Percentiles rank a stretch among this genome's conserved stretches.
These are phyloP conservation scores for Phanerochaete sordida DNA, from an alignment of 768 basidiomycete species.

Conservation along the genomic window DNA sequence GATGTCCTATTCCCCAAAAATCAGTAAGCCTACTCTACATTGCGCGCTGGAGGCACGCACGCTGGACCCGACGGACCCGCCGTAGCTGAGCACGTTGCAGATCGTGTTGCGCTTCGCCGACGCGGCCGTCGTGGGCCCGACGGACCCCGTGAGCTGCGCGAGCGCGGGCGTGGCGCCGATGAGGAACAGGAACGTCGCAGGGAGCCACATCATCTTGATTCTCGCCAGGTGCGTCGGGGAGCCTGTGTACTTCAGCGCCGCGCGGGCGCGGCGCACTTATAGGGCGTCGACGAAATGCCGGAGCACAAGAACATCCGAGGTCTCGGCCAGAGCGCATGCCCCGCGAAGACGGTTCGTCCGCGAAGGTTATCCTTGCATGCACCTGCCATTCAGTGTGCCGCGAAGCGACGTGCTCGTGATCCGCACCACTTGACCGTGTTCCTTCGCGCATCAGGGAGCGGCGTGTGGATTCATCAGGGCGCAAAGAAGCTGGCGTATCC, in stretches of 20 bases:
- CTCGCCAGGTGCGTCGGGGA: not conserved
- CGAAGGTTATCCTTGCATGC: not conserved
- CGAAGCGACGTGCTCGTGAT: not conserved
- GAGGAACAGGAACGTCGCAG: not conserved
- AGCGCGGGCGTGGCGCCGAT: conserved; percentile 2
- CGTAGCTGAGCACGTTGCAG: conserved; percentile 28
- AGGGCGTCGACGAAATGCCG: not conserved
- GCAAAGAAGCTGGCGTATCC: not conserved
- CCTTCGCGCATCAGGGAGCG: not conserved
- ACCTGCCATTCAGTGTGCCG: not conserved
- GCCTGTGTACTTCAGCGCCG: not conserved
- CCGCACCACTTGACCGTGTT: not conserved
- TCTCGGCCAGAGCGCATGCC: not conserved
- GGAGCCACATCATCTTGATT: no score
- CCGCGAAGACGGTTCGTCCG: not conserved
- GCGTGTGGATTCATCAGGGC: not conserved
- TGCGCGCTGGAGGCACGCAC: not conserved
- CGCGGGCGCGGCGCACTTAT: not conserved
- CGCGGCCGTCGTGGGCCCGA: conserved; percentile 22
- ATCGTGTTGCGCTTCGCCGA: conserved; percentile 20
- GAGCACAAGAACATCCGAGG: not conserved
- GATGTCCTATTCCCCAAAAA: conserved; percentile 11
- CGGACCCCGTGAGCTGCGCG: conserved; percentile 21
- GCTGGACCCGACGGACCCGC: conserved; percentile 25
- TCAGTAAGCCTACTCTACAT: not conserved